Evolutionary conservation across 768 basidiomycete species (phyloP), one percentile per base, ranked within the genome.

Genomic region (Pleurotus djamor): DNA sequence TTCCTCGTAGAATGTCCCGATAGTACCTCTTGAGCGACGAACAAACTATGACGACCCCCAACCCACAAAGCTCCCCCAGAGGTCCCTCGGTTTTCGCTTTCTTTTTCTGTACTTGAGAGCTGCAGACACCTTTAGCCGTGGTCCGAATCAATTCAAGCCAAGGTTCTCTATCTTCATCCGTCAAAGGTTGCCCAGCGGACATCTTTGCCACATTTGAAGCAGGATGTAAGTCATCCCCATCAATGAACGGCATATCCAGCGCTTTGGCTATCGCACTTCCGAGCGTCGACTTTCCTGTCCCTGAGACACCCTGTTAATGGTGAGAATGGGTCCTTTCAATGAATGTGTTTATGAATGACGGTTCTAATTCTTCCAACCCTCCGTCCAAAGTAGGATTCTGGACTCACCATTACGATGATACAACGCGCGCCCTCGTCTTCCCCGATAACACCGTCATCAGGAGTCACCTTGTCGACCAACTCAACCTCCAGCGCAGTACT

Each of bases 141-240:
- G 69, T 69, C 55, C 94, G 85, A 52, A 97, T 86, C 48, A 79
- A 71, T 58, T 80, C 80, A 4, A 98, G 80, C 96, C 96, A 98
- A 0, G 95, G 94, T 63, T 83, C 78, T 16, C 94, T 86, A 69
- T 97, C 95, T 2, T 75, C 81, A 67, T 97, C 95, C 2, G 79
- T 87, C 63, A 98, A 76, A 4, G 94, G 89, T 21, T 77, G 72
- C 0, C 94, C 94, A 1, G 74, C 68, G 4, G 85, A 74, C 95
- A 98, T 97, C 81, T 98, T 98, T 33, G 83, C 87, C 44, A 96
- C 83, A 71, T 96, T 96, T 10, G 82, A 71, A 21, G 77, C 67
- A 0, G 95, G 90, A 68, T 98, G 96, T 33, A 97, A 79, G 61
- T 90, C 87, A 69, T 97, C 95, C 33, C 90, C 96, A 67, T 98